Conservation (phyloP, 164 flowering plant species). For the Saururus chinensis region DNA sequence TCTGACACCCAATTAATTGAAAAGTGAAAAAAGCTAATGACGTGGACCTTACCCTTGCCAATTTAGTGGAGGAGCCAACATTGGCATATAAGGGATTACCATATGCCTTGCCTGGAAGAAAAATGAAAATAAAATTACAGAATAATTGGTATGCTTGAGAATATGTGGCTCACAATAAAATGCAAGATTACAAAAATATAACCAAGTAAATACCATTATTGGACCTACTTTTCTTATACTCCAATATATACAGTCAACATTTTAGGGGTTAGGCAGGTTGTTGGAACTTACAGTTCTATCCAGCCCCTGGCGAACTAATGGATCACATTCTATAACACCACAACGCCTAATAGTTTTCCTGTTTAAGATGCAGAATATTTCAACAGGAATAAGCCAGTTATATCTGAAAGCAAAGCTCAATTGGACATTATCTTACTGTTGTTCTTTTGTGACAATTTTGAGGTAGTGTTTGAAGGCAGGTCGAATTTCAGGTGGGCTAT, state of each 20-base stretch:
- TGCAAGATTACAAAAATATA: background rate
- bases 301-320: conserved; percentile 37
- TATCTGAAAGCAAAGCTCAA: background rate
- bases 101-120: conserved; percentile 48
- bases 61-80: conserved; percentile 48
- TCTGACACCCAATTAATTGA: no score
- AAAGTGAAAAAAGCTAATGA: no score
- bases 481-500: conserved; percentile 68
- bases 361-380: conserved; percentile 12
- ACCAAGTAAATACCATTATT: no score
- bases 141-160: background rate
- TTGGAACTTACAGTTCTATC: conserved; percentile 41
- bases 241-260: no score
- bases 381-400: background rate
- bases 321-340: conserved; percentile 51
- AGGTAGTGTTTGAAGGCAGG: conserved; percentile 80
- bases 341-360: conserved; percentile 47
- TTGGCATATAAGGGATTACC: conserved; percentile 73
- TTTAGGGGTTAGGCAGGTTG: background rate
- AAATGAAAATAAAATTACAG: background rate
- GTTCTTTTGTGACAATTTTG: conserved; percentile 31
- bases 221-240: background rate
- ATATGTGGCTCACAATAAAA: background rate
- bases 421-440: conserved; percentile 21
- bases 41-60: conserved; percentile 44